Base-by-base conservation (phyloP, 768 basidiomycete genomes). In the Serendipita sp. region DNA sequence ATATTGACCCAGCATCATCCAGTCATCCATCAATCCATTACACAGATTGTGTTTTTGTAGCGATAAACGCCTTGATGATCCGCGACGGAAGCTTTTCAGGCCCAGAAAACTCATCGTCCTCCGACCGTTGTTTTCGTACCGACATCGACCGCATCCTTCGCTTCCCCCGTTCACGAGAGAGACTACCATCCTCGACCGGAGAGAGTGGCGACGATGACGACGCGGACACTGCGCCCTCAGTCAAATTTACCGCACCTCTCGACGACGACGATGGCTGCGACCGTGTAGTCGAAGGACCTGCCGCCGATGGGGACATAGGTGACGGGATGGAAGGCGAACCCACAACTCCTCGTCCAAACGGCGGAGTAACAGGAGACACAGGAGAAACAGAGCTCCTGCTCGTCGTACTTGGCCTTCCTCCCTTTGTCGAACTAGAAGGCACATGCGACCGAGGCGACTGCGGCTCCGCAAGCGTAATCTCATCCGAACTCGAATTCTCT, bases 381-480 rank as follows among this genome's bases (percentile, higher is more conserved):
- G 38, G 38, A 38, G 38, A 38, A 14, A 38, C 45, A 28, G 45
- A 48, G n/a, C 45, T 28, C 42, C 42, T 20, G 20, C 42, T 42
- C 11, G 13, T 42, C 11, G 13, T 42, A 48, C 45, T 48, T 9
- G 9, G 7, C n/a, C 45, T n/a, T 5, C 45, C 2, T 1, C 9
- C 45, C 20, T n/a, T 48, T 48, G 9, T n/a, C n/a, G 5, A 9
- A 9, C 20, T n/a, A 48, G 45, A 5, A 38, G 38, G 7, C 38
- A 38, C 5, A 38, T 14, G 38, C 38, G 38, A 38, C 31, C 33
- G 53, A 26, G 53, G 53, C 31, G 53, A 58, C 24, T 58, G 20
- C 11, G 53, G 53, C 53, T 58, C 53, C n/a, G 53, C 53, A 31
- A 58, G 53, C 11, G 53, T 58, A n/a, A 58, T 31, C 30, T 58